These are phyloP conservation scores for Lactifluus subvellereus DNA, from an alignment of 768 basidiomycete genomes.

Conservation along the genomic window DNA sequence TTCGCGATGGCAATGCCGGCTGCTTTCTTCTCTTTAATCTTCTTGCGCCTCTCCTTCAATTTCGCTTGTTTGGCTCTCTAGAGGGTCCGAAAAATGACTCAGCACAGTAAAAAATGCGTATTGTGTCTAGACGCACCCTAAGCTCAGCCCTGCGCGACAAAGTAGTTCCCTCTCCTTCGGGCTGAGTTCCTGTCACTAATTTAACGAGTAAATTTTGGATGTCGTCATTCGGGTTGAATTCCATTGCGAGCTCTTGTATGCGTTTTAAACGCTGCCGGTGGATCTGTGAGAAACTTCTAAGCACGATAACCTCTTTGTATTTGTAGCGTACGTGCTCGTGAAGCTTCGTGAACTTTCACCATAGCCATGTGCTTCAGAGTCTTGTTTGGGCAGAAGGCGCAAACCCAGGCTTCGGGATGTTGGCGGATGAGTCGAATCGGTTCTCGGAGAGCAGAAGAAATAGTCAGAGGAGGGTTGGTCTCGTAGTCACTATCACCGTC, in stretches of 20 bases:
- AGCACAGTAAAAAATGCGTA: neutral
- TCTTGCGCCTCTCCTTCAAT: conserved; percentile 44
- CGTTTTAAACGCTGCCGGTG: conserved; percentile 56
- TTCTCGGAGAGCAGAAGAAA: conserved; percentile 54
- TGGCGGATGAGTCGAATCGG: conserved; percentile 57
- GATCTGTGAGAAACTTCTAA: conserved; percentile 37
- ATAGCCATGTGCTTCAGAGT: conserved; percentile 54
- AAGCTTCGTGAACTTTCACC: conserved; percentile 51
- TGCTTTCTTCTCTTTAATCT: conserved; percentile 40
- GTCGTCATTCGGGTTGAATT: conserved; percentile 39
- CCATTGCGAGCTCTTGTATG: conserved; percentile 40
- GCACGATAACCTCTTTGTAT: conserved; percentile 3
- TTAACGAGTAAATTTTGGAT: conserved; percentile 38
- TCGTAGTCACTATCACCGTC: conserved; percentile 28
- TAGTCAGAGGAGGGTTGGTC: conserved; percentile 41
- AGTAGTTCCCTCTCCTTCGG: conserved; percentile 4
- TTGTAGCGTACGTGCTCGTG: conserved; percentile 49
- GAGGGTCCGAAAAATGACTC: neutral
- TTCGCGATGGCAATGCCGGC: conserved; percentile 33
- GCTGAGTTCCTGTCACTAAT: conserved; percentile 1
- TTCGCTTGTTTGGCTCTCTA: conserved; percentile 45
- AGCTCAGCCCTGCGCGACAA: conserved; percentile 59
- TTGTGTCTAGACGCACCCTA: conserved; percentile 40
- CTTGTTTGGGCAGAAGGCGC: conserved; percentile 69
- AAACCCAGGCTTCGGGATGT: conserved; percentile 51